Base-by-base conservation (phyloP, 495 filamentous ascomycete species). In the Tetracladium marchalianum region DNA sequence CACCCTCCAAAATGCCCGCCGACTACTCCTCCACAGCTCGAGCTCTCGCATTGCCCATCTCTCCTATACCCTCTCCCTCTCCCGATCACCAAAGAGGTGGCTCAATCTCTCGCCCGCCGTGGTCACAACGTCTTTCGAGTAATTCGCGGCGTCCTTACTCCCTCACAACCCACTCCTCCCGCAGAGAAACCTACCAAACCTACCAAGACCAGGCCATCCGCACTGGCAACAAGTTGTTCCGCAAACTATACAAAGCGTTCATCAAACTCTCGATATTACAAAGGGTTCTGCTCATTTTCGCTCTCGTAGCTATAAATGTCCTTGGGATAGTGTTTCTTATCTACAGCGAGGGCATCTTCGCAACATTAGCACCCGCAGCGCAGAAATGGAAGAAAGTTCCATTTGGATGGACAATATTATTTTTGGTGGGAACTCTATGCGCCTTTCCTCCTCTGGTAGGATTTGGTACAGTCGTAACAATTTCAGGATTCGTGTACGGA, bases 391-490 rank as follows among this genome's bases (percentile, higher is more conserved):
- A 84, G 50, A 70, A 75, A 7, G 62, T 84, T 0, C 62, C 59
- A 17, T 73, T 72, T 41, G 92, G 84, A 10, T 95, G 85, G 76
- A 64, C 87, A 39, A 73, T 95, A 16, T 66, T 95, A 17, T 96
- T 87, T 80, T 56, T 77, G 1, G 64, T 87, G 57, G 84, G 81
- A 15, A 90, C 89, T 58, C 62, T 77, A 31, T 79, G 83, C 8
- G 87, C 82, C 0, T 95, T 98, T 62, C 92, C 92, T 2, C 92
- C 92, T 2, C 59, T 95, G 49, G 84, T 98, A 55, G 92, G 92
- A 7, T 96, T 94, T 69, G 85, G 82, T 22, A 85, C 85, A 0
- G 80, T 81, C 48, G 73, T 93, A n/a, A 95, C 88, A 0, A 70
- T 94, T 22, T 69, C 85, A 11, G 92, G 92, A 0, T 95, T 95